Evolutionary conservation across 2,329 filamentous ascomycete genomes (phyloP), one percentile per base, ranked within the genome.

Genomic region (Venturia nashicola): DNA sequence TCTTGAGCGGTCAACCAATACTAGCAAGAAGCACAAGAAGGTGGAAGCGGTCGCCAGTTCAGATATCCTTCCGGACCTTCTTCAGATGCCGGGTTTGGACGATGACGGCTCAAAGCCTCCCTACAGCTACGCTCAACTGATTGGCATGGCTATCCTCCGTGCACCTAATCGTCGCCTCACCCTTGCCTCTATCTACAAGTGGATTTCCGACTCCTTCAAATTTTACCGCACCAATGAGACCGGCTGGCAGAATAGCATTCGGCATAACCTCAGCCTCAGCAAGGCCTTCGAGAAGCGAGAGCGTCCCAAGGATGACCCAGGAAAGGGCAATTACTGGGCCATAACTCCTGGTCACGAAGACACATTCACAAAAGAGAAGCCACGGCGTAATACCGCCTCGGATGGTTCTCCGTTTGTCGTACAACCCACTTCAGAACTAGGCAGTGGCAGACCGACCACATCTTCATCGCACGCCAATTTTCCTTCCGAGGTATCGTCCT

Each of bases 211-310:
- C 73, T 92, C 88, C 20, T 97, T 89, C 73, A 86, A 84, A 5
- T 97, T 93, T 76, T 99, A 97, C 78, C 87, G 84, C 69, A 83
- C 86, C 54, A 84, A 87, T 64, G 91, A 97, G 70, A 86, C 89
- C 12, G 93, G 94, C 67, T 99, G 94, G 94, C 93, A 97, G 76
- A 99, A 99, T 76, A 97, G 94, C 78, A 99, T 99, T 74, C 89
- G 94, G 42, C 94, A 99, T 76, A 99, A 99, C 70, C 85, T 99
- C 42, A 97, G 92, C 72, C 81, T 99, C 55, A 96, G 97, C 81
- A 97, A 97, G 77, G 90, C 90, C 59, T 97, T 97, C 72, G 86
- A 92, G 73, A 97, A 97, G 78, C 89, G 96, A 72, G 92, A 97
- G 75, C 85, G 94, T 65, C 91, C 92, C 65, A 97, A 97, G 80